These are phyloP conservation scores for Glycine tomentella DNA, from an alignment of 306 rosid species.

Conservation along the genomic window DNA sequence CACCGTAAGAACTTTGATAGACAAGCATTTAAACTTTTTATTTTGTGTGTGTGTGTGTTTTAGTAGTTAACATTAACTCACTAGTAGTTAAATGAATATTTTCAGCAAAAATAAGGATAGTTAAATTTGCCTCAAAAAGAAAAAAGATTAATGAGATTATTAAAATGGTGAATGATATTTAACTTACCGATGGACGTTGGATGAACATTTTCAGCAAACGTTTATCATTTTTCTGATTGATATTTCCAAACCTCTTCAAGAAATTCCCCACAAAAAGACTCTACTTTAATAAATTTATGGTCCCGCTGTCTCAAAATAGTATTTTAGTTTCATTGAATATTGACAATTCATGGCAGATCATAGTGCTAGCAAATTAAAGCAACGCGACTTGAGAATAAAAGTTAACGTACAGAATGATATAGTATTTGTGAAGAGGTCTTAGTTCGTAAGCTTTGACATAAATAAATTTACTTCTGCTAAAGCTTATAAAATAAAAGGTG, in stretches of 20 bases:
- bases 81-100: too few species aligned
- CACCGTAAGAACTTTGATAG: too few species aligned
- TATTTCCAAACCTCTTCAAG: background rate
- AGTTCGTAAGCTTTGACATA: background rate
- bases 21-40: too few species aligned
- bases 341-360: background rate
- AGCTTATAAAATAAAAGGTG: background rate
- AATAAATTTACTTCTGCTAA: background rate
- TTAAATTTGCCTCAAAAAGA: too few species aligned
- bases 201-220: too few species aligned
- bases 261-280: background rate
- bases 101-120: too few species aligned
- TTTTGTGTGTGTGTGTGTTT: too few species aligned
- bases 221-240: too few species aligned
- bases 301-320: background rate
- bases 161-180: too few species aligned
- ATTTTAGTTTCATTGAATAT: background rate
- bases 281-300: background rate
- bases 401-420: background rate
- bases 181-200: too few species aligned
- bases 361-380: background rate
- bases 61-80: too few species aligned
- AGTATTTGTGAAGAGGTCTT: background rate
- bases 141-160: too few species aligned
- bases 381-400: background rate